Evolutionary conservation across 2,329 filamentous ascomycete genomes (phyloP).

Genomic region (Myriangium duriaei): DNA sequence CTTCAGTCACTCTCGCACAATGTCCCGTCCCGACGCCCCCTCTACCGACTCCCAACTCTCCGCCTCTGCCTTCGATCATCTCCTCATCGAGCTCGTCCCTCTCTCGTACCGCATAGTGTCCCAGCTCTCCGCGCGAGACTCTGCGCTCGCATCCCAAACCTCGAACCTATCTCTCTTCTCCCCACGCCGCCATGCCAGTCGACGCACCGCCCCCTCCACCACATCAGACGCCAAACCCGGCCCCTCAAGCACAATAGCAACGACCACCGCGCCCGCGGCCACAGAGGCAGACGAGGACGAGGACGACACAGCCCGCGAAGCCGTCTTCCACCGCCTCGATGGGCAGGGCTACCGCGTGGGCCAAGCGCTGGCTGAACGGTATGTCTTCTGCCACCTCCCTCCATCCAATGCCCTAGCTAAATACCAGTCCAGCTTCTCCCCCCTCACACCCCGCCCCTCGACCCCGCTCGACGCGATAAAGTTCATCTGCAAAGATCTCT

Average conservation of each 20-base stretch:
- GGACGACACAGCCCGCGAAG: conserved; percentile 64
- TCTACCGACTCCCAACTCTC: conserved; percentile 37
- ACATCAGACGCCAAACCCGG: conserved; percentile 9
- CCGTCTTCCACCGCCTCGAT: conserved; percentile 75
- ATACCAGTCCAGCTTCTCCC: conserved; percentile 52
- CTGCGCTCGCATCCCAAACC: conserved; percentile 22
- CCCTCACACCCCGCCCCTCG: conserved; percentile 74
- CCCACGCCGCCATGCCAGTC: conserved; percentile 3
- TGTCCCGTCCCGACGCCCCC: conserved; percentile 8
- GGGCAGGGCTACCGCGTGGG: conserved; percentile 81
- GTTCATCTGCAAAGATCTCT: conserved; percentile 96
- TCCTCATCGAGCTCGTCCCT: conserved; percentile 92
- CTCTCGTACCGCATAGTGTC: conserved; percentile 78
- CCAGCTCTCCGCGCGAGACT: conserved; percentile 48
- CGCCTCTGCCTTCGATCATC: conserved; percentile 79
- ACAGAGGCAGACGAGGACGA: conserved; percentile 9
- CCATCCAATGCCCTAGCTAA: not conserved
- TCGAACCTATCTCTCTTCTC: conserved; percentile 5
- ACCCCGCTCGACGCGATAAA: conserved; percentile 95
- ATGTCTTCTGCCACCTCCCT: conserved; percentile 19
- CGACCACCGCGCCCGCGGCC: conserved; percentile 5
- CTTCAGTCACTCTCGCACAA: no score
- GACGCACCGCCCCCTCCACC: conserved; percentile 17
- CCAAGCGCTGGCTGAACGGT: conserved; percentile 84
- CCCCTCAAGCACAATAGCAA: conserved; percentile 15